Base-by-base conservation (phyloP, 345 rosid genomes). In the Salix udensis region DNA sequence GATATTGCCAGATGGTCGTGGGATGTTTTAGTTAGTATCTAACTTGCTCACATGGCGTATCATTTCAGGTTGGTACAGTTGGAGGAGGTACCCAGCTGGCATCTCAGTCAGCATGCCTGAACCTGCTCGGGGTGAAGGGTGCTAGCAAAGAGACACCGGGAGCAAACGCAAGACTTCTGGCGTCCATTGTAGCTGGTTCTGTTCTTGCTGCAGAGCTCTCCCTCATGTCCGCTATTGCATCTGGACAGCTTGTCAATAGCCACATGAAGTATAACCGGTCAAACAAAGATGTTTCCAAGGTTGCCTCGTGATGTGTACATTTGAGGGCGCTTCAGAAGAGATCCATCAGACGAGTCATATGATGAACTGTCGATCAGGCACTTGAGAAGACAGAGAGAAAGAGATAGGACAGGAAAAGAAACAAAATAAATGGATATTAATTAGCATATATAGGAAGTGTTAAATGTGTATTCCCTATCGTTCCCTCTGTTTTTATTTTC, bases 121-220 rank as follows among this genome's bases (percentile, higher is more conserved):
- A 88, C 75, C 42, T 88, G 76, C 87, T 88, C 5, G 91, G 91
- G 36, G 88, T 88, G 77, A 86, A 84, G 81, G 91, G 91, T 26
- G 86, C 91, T 6, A 84, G 80, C 81, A 81, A 72, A 70, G 84
- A 79, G 26, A 48, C 50, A 0, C 86, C 91, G 1, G 91, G 91
- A 36, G 75, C 81, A 3, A 86, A 88, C 78, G 62, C 88, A 14
- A 86, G 88, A 79, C 85, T 64, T 13, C 61, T 88, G 71, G 88
- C 91, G n/a, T 62, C 81, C 44, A 60, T 88, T 8, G 91, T 88
- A 14, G 85, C 88, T 0, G 91, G 86, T 28, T 77, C 88, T 0
- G 91, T 88, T 71, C 88, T 88, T 10, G 91, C 91, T 0, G 91
- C 78, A 36, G 91, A 88, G 82, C 82, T 88, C n/a, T 88, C 91